Evolutionary conservation across 257 asterid species (phyloP).

Genomic region (Solanum ossicruentum): DNA sequence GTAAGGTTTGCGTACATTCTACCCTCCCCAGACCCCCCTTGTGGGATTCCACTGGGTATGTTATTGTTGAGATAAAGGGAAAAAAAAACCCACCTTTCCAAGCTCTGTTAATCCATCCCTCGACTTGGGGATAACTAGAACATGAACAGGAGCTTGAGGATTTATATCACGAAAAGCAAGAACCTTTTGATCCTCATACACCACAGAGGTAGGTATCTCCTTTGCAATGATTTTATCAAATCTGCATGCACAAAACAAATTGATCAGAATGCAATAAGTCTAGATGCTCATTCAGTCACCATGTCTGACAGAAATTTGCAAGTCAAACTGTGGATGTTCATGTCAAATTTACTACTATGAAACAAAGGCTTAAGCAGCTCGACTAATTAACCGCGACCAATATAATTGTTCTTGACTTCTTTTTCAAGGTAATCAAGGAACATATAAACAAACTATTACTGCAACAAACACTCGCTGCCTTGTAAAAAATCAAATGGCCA

Average conservation of each 20-base stretch:
- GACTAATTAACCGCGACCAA: background rate
- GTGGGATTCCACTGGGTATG: too few species aligned
- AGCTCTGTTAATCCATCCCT: constrained; percentile 84
- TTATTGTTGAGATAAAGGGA: background rate
- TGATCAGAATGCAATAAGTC: background rate
- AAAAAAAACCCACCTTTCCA: constrained; percentile 41
- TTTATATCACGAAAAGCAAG: constrained; percentile 85
- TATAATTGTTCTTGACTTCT: background rate
- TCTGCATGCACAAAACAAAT: constrained; percentile 19
- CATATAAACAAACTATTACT: background rate
- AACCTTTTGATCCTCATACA: constrained; percentile 81
- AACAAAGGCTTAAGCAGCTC: background rate
- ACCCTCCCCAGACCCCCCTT: too few species aligned
- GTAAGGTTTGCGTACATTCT: too few species aligned
- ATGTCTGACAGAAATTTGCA: background rate
- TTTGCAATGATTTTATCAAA: constrained; percentile 90
- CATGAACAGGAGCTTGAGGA: constrained; percentile 97
- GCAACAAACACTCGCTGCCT: background rate
- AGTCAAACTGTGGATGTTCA: background rate
- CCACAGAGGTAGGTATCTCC: constrained; percentile 73
- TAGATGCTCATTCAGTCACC: background rate
- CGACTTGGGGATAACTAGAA: constrained; percentile 70
- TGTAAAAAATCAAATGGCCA: background rate
- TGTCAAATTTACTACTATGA: background rate
- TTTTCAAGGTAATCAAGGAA: background rate